Conservation (phyloP, 352 stramenopile species). For the Phytophthora vignae region DNA sequence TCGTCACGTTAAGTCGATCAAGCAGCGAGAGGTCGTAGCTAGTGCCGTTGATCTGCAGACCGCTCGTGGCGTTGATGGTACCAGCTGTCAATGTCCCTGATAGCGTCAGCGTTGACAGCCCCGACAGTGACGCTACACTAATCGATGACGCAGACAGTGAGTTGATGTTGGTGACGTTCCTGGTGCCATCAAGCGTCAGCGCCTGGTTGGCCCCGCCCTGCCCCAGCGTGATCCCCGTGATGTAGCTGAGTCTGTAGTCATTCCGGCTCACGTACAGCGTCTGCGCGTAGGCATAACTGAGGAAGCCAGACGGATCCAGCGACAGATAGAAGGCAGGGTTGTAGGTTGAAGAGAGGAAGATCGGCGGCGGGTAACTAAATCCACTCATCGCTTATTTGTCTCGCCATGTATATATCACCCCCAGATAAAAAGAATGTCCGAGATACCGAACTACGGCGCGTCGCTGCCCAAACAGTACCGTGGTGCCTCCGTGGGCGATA, state of each 20-base stretch:
- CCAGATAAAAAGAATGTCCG: conserved; percentile 16
- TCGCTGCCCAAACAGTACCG: conserved; percentile 23
- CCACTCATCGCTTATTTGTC: conserved; percentile 24
- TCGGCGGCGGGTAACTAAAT: conserved; percentile 28
- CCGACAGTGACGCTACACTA: too few relatives aligned
- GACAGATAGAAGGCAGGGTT: conserved; percentile 27
- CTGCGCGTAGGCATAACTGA: conserved; percentile 22
- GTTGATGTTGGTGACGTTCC: too few relatives aligned
- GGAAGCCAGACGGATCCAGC: conserved; percentile 3
- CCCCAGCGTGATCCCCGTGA: neutral
- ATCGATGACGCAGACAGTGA: too few relatives aligned
- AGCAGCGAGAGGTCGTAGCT: too few relatives aligned
- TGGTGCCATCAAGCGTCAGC: neutral
- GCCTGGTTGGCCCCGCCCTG: neutral
- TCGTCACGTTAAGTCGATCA: too few relatives aligned
- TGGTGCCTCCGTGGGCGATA: conserved; percentile 1
- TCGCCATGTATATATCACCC: conserved; percentile 23
- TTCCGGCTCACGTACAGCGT: conserved; percentile 21
- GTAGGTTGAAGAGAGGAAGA: conserved; percentile 16
- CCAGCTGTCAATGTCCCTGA: too few relatives aligned
- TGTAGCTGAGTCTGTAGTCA: conserved; percentile 5
- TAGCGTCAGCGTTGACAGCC: too few relatives aligned
- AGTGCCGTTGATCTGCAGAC: too few relatives aligned
- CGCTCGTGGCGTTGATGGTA: too few relatives aligned
- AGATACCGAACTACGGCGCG: conserved; percentile 15